Evolutionary conservation across 257 asterid genomes (phyloP).

Genomic region (Haberlea rhodopensis): DNA sequence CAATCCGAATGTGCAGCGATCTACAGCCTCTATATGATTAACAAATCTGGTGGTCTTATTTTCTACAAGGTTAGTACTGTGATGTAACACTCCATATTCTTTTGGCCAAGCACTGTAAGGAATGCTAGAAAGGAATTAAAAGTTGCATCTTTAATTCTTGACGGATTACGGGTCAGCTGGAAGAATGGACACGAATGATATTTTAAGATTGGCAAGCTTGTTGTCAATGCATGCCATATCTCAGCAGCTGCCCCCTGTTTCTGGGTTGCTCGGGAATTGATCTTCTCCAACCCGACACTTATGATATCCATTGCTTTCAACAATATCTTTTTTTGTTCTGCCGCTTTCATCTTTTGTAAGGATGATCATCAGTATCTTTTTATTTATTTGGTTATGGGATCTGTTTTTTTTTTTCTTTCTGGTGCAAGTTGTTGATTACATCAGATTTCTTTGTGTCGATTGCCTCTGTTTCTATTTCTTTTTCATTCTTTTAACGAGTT

Average conservation of each 20-base stretch:
- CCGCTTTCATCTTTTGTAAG: neutral
- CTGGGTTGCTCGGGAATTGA: conserved; percentile 83
- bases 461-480: too few relatives aligned
- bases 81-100: too few relatives aligned
- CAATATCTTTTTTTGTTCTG: neutral
- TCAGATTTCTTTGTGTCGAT: neutral
- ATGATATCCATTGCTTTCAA: conserved; percentile 95
- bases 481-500: too few relatives aligned
- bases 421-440: neutral
- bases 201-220: conserved; percentile 85
- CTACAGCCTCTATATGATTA: conserved; percentile 84
- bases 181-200: conserved; percentile 94
- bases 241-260: conserved; percentile 92
- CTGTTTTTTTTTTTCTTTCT: neutral
- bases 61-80: conserved; percentile 58
- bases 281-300: conserved; percentile 89
- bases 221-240: conserved; percentile 99
- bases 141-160: conserved; percentile 4
- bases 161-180: conserved; percentile 90
- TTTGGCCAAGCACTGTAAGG: too few relatives aligned
- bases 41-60: conserved; percentile 95
- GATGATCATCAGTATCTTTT: neutral
- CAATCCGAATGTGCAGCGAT: too few relatives aligned
- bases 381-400: neutral
- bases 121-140: neutral